Conservation (phyloP, 345 rosid genomes). For the Brassica nigra region DNA sequence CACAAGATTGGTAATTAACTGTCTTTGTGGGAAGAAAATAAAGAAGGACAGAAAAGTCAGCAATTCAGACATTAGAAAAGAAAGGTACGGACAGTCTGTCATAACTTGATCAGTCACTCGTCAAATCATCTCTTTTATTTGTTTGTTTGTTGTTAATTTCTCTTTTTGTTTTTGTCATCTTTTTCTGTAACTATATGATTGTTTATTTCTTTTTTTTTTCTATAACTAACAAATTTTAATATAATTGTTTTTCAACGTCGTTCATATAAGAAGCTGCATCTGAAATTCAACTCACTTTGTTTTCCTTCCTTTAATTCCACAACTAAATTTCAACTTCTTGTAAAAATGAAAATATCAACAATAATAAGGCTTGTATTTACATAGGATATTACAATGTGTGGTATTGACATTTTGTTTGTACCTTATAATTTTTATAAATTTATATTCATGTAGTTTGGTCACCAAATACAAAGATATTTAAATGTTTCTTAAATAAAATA, state of each 20-base stretch:
- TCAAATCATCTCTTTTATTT: slow-evolving; percentile 37
- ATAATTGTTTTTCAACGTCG: not conserved
- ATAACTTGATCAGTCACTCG: slow-evolving; percentile 45
- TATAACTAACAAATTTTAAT: no score
- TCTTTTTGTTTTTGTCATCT: not conserved
- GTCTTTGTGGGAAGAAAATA: slow-evolving; percentile 5
- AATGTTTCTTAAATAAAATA: no score
- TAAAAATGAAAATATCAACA: no score
- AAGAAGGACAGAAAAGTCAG: slow-evolving; percentile 39
- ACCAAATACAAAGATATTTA: no score
- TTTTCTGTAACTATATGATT: not conserved
- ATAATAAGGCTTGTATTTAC: no score
- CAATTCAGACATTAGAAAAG: slow-evolving; percentile 42
- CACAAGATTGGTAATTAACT: not conserved
- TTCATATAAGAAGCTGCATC: not conserved
- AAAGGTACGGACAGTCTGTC: slow-evolving; percentile 42
- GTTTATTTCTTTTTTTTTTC: no score
- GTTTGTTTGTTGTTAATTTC: not conserved
- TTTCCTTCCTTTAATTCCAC: no score
- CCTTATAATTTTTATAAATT: no score
- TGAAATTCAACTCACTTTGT: not conserved
- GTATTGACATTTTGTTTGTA: no score
- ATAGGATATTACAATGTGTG: no score
- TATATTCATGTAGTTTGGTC: no score
- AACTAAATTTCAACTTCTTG: no score